Evolutionary conservation across 345 rosid species (phyloP), one percentile per base, ranked within the genome.

Genomic region (Rhizophora apiculata): DNA sequence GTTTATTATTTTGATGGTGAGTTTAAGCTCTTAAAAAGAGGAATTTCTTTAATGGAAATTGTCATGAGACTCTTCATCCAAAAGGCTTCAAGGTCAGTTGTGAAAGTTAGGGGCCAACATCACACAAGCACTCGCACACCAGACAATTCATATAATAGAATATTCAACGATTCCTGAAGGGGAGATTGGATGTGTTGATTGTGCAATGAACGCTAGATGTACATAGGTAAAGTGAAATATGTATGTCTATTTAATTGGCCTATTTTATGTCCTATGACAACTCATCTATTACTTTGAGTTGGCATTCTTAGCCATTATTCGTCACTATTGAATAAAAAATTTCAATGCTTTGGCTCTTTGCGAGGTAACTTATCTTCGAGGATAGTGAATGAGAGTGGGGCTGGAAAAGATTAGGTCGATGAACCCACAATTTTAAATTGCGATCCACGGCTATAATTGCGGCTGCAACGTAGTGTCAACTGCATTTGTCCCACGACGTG

Each of bases 191-290:
- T 78, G 78, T 72, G 77, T 60, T 73, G 51, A 63, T 62, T 67
- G 48, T 60, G 81, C 83, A 66, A 74, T 76, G 75, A 9, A 73
- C 71, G 65, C 65, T 51, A 31, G 34, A 31, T 31, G 34, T 31
- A 31, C 6, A 31, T 31, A 0, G 0, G 34, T 5, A 31, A 31
- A 31, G 34, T 31, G 5, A 31, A 66, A 39, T 3, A 39, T 10
- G 11, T 10, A 39, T 8, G 3, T 39, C 11, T 39, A 7, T 10
- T 36, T 39, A 39, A 39, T 39, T 39, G 46, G 49, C 18, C 5
- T 43, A 43, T n/a, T 43, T 11, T 63, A 20, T 29, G 36, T 16
- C 3, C 18, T 15, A 56, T 24, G 26, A 21, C 29, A 13, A 56
- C 32, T 34, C 6, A 62, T 49, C 58, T 9, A 49, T 11, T 31